These are phyloP conservation scores for Alternaria atra DNA, from an alignment of 2,329 filamentous ascomycete genomes.

Conservation along the genomic window DNA sequence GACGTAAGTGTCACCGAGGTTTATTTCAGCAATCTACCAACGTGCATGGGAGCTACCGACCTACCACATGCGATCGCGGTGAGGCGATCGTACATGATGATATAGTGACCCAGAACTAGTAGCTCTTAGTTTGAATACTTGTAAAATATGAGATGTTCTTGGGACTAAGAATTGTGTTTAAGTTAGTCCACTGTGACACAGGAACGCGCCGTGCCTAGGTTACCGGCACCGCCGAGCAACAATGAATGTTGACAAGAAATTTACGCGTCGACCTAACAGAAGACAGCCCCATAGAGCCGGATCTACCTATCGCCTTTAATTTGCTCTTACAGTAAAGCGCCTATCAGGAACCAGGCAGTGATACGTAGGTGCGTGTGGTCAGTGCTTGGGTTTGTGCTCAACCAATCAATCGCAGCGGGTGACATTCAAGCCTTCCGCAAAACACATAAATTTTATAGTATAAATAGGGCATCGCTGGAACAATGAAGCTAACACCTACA, in stretches of 20 bases:
- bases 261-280: neutral
- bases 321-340: neutral
- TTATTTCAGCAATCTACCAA: neutral
- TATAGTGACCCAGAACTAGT: neutral
- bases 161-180: neutral
- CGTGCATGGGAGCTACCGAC: constrained; percentile 3
- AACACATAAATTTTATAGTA: constrained; percentile 3
- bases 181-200: neutral
- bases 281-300: neutral
- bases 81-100: neutral
- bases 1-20: constrained; percentile 7
- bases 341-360: neutral
- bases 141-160: neutral
- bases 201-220: neutral
- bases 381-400: neutral
- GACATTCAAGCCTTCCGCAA: constrained; percentile 6
- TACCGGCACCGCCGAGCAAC: neutral
- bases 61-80: constrained; percentile 4
- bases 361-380: neutral
- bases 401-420: constrained; percentile 10
- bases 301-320: neutral
- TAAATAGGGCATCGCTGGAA: neutral
- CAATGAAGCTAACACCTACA: neutral
- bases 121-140: neutral
- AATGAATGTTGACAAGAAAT: neutral